Evolutionary conservation across 257 asterid species (phyloP).

Genomic region (Scutellaria galericulata): DNA sequence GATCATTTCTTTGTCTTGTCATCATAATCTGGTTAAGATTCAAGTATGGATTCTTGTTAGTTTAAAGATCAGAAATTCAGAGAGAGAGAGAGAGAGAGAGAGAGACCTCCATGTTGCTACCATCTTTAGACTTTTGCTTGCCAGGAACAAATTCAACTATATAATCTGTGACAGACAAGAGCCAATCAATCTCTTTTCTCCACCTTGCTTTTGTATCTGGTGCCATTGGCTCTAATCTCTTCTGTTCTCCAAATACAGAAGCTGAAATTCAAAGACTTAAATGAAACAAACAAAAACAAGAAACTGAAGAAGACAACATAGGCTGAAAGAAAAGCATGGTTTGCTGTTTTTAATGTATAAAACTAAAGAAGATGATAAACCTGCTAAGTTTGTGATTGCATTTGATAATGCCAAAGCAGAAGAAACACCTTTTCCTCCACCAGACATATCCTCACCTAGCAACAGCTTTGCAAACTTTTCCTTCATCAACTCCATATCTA

Average conservation of each 20-base stretch:
- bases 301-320: conserved; percentile 5
- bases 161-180: conserved; percentile 85
- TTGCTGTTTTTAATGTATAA: neutral
- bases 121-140: conserved; percentile 75
- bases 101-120: conserved; percentile 72
- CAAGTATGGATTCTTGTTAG: neutral
- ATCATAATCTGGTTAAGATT: conserved; percentile 64
- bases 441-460: conserved; percentile 98
- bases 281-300: neutral
- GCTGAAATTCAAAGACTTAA: conserved; percentile 47
- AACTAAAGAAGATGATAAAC: conserved; percentile 35
- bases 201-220: conserved; percentile 73
- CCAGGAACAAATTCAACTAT: conserved; percentile 91
- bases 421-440: conserved; percentile 96
- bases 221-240: conserved; percentile 86
- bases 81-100: conserved; percentile 28
- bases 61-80: conserved; percentile 7
- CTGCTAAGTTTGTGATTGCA: conserved; percentile 92
- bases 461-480: conserved; percentile 91
- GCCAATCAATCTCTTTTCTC: conserved; percentile 94
- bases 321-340: neutral
- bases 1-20: conserved; percentile 75
- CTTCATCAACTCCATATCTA: conserved; percentile 83
- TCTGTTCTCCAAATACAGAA: conserved; percentile 89
- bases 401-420: conserved; percentile 93